Evolutionary conservation across 352 stramenopile species (phyloP).

Genomic region (Phytophthora fragariae): DNA sequence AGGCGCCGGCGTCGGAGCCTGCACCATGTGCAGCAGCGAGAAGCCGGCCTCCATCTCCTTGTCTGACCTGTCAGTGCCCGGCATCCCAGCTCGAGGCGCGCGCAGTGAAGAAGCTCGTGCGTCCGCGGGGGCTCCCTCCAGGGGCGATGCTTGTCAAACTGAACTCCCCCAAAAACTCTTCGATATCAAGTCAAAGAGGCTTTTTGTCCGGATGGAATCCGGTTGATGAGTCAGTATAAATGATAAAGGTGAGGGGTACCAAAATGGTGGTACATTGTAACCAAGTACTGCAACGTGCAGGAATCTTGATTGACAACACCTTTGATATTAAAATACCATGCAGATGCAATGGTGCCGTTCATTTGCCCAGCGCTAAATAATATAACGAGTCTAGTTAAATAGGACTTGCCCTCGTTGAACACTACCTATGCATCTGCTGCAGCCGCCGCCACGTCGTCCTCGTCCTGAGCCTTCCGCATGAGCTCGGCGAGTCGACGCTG

Average conservation of each 20-base stretch:
- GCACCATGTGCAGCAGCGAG: conserved; percentile 75
- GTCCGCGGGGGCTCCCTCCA: not conserved
- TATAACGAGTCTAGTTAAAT: conserved; percentile 30
- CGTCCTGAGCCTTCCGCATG: conserved; percentile 33
- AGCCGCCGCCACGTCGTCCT: conserved; percentile 22
- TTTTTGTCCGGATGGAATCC: not conserved
- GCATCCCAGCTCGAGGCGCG: conserved; percentile 8
- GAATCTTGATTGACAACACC: not conserved
- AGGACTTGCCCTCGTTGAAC: conserved; percentile 17
- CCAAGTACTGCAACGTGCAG: too few species aligned
- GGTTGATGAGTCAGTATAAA: not conserved
- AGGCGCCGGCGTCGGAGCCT: conserved; percentile 19
- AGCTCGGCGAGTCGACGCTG: conserved; percentile 37
- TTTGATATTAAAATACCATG: too few species aligned
- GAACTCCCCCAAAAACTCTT: conserved; percentile 46
- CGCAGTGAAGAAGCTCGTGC: not conserved
- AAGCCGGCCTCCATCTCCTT: conserved; percentile 72
- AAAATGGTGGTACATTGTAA: not conserved
- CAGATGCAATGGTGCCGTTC: not conserved
- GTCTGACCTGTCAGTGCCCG: conserved; percentile 39
- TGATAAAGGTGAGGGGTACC: not conserved
- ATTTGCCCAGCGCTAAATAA: conserved; percentile 27
- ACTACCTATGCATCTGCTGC: conserved; percentile 27
- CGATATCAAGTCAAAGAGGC: conserved; percentile 37
- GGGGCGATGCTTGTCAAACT: conserved; percentile 29